Base-by-base conservation (phyloP, 257 asterid species). In the Jacaranda copaia region DNA sequence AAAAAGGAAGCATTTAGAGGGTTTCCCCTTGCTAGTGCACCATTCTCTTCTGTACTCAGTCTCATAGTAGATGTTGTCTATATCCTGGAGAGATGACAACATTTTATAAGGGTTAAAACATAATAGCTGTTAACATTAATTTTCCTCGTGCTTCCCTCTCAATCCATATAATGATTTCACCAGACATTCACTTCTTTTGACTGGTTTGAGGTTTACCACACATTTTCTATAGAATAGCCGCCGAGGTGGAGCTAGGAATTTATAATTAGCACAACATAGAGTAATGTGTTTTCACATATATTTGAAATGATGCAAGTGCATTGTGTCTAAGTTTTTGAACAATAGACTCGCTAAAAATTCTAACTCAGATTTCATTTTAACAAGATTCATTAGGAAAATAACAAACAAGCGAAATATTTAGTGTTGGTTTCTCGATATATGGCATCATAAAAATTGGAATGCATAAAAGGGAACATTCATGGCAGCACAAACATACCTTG, bases 1-100 rank as follows among this genome's bases (percentile, higher is more conserved):
- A 13, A 91, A 89, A 52, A 89, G 92, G 84, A 91, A 91, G 86
- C 96, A 91, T 11, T 85, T 80, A 57, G 96, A 89, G 39, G 96
- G 96, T 75, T 84, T 89, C 36, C 84, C 92, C 72, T 86, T 91
- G 86, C 88, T 89, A 53, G 91, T 86, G 89, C 94, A 91, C 96
- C 96, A 91, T 81, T 91, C 96, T 82, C 90, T 86, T 74, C 96
- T 83, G 65, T 89, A 81, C 78, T 91, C 94, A 4, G 92, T 88
- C 81, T 89, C 91, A 35, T 89, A 91, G 68, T 87, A 63, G 69
- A 91, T 81, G 73, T 91, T 87, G 70, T 89, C 92, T 74, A 86
- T 74, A 12, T 72, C 92, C 96, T 91, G 83, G 64, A 68, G n/a
- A 62, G 7, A 12, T 42, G 2, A 49, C 2, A 25, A 18, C 59